Conservation (phyloP, 129 eudicot genomes). For the Centaurea solstitialis region DNA sequence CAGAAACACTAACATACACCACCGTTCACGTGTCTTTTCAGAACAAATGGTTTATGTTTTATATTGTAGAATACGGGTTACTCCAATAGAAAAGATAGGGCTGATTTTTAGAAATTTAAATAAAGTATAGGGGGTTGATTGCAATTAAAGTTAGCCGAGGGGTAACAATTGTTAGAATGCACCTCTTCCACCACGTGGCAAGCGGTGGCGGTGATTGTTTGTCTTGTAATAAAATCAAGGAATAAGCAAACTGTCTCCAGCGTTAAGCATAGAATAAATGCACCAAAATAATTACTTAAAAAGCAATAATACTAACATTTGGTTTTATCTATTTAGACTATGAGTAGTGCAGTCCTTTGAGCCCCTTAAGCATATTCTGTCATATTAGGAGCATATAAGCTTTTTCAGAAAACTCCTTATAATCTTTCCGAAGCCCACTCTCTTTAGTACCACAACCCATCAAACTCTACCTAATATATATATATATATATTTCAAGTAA, state of each 20-base stretch:
- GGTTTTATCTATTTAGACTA: neutral
- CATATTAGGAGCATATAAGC: no score
- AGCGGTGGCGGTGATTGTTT: conserved; percentile 15
- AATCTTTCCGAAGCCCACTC: no score
- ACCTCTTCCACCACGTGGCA: neutral
- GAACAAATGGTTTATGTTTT: no score
- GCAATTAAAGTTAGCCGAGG: neutral
- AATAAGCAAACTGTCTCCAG: neutral
- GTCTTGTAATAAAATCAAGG: conserved; percentile 15
- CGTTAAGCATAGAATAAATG: conserved; percentile 14
- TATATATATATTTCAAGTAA: no score
- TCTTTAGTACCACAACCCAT: no score
- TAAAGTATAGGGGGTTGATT: neutral
- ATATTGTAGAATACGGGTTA: no score
- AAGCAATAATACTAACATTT: no score
- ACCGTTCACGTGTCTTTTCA: neutral
- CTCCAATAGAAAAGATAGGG: neutral
- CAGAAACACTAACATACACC: neutral
- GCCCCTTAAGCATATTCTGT: no score
- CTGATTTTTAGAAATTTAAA: neutral
- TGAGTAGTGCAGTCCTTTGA: no score
- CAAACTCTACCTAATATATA: no score
- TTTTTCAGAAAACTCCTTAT: no score
- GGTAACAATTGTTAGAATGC: neutral
- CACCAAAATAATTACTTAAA: neutral